phyloP scores from a whole-genome alignment of 805 yeast species.

The Aciculoconidium aculeatum region DNA sequence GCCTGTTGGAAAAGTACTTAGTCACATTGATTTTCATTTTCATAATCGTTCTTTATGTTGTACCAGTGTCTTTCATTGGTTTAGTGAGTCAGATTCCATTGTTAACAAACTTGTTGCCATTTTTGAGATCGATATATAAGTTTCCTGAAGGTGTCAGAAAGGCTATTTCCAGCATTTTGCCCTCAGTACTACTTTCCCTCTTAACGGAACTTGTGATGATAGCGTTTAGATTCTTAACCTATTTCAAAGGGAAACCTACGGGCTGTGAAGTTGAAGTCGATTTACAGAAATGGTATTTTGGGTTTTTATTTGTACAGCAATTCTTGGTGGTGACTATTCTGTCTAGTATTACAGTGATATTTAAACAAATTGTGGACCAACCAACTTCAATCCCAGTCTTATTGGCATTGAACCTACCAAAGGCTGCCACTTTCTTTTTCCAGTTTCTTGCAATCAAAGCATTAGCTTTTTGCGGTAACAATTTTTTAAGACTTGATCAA shows the following conservation, averaged over 20 bases:
- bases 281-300: constrained; percentile 71
- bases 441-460: constrained; percentile 74
- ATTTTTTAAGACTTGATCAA: constrained; percentile 54
- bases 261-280: constrained; percentile 62
- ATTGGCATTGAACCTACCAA: constrained; percentile 75
- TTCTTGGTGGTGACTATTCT: constrained; percentile 82
- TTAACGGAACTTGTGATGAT: constrained; percentile 59
- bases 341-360: constrained; percentile 62
- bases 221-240: constrained; percentile 49
- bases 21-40: constrained; percentile 43
- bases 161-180: constrained; percentile 56
- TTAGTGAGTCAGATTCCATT: constrained; percentile 69
- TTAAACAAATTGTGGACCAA: constrained; percentile 55
- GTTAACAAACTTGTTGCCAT: constrained; percentile 55
- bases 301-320: constrained; percentile 74
- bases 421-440: constrained; percentile 80
- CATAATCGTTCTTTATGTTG: constrained; percentile 58
- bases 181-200: constrained; percentile 58
- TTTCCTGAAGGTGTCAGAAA: constrained; percentile 51
- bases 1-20: constrained; percentile 32
- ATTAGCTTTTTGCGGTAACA: constrained; percentile 67
- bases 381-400: constrained; percentile 70
- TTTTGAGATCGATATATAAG: constrained; percentile 47
- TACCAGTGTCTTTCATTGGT: constrained; percentile 81
- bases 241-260: constrained; percentile 53